Evolutionary conservation across 257 asterid species (phyloP).

Genomic region (Agastache rugosa): DNA sequence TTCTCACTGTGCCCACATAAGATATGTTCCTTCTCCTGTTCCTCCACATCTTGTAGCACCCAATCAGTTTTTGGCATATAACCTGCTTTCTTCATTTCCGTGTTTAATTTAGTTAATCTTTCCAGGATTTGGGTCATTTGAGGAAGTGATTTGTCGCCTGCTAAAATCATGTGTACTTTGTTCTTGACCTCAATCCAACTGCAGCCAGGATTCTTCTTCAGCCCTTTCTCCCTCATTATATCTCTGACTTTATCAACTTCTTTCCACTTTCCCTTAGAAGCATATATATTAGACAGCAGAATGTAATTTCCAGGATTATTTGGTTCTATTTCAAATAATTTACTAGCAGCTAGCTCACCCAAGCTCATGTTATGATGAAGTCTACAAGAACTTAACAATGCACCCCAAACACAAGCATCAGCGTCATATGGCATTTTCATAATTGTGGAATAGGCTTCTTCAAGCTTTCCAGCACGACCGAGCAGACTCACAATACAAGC

Average conservation of each 20-base stretch:
- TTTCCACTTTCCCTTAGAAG: slow-evolving; percentile 78
- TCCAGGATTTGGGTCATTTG: slow-evolving; percentile 71
- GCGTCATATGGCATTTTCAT: slow-evolving; percentile 79
- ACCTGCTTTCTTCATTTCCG: slow-evolving; percentile 86
- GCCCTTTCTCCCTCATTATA: slow-evolving; percentile 66
- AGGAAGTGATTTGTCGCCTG: slow-evolving; percentile 86
- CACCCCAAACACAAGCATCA: slow-evolving; percentile 96
- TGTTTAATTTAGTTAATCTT: slow-evolving; percentile 51
- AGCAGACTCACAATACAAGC: slow-evolving; percentile 86
- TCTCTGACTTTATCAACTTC: slow-evolving; percentile 74
- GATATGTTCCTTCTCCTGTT: slow-evolving; percentile 88
- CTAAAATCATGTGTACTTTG: slow-evolving; percentile 83
- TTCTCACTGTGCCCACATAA: slow-evolving; percentile 96
- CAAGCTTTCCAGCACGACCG: slow-evolving; percentile 90
- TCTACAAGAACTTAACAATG: slow-evolving; percentile 82
- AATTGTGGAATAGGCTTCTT: slow-evolving; percentile 73
- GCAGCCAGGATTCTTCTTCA: slow-evolving; percentile 87
- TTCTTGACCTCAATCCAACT: slow-evolving; percentile 96
- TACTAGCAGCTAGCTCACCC: slow-evolving; percentile 83
- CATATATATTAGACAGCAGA: slow-evolving; percentile 83
- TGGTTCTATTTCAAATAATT: slow-evolving; percentile 79
- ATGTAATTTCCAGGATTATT: slow-evolving; percentile 80
- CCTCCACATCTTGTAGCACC: slow-evolving; percentile 94
- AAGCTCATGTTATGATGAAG: slow-evolving; percentile 64
- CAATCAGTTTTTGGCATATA: slow-evolving; percentile 58